Evolutionary conservation across 257 asterid species (phyloP).

Genomic region (Salvia miltiorrhiza): DNA sequence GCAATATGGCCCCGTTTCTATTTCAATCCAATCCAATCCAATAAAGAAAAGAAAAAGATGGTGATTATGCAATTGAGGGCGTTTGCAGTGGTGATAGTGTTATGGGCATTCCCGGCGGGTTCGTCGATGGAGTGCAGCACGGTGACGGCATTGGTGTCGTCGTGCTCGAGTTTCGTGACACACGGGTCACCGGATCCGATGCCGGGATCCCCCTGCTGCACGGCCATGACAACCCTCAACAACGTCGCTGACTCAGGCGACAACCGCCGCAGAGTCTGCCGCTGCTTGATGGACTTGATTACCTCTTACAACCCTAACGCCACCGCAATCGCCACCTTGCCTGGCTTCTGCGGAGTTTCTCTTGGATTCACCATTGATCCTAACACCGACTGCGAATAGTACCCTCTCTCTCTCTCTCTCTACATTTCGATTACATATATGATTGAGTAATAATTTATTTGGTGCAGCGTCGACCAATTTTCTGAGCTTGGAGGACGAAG

Average conservation of each 20-base stretch:
- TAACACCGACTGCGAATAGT: constrained; percentile 83
- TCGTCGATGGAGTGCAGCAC: constrained; percentile 50
- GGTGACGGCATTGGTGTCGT: constrained; percentile 58
- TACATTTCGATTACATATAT: neutral
- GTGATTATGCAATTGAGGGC: neutral
- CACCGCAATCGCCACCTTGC: constrained; percentile 84
- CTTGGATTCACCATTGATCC: constrained; percentile 86
- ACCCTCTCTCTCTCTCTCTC: constrained; percentile 10
- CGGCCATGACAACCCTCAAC: constrained; percentile 64
- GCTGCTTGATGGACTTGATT: constrained; percentile 69
- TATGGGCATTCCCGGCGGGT: neutral
- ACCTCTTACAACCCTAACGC: constrained; percentile 52
- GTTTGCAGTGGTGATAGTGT: constrained; percentile 9
- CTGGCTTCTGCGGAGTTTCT: constrained; percentile 89
- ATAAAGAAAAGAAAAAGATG: neutral
- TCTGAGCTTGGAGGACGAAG: constrained; percentile 21
- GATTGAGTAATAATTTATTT: neutral
- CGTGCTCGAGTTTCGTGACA: constrained; percentile 64
- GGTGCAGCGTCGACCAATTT: constrained; percentile 40
- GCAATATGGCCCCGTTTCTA: too few species aligned
- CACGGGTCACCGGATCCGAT: constrained; percentile 71
- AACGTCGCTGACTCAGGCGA: constrained; percentile 41
- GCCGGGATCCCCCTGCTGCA: constrained; percentile 80
- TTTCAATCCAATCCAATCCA: too few species aligned
- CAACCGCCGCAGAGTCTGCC: constrained; percentile 56